Evolutionary conservation across 2,329 filamentous ascomycete species (phyloP), one percentile per base, ranked within the genome.

Genomic region (Intubia oerlemansii): DNA sequence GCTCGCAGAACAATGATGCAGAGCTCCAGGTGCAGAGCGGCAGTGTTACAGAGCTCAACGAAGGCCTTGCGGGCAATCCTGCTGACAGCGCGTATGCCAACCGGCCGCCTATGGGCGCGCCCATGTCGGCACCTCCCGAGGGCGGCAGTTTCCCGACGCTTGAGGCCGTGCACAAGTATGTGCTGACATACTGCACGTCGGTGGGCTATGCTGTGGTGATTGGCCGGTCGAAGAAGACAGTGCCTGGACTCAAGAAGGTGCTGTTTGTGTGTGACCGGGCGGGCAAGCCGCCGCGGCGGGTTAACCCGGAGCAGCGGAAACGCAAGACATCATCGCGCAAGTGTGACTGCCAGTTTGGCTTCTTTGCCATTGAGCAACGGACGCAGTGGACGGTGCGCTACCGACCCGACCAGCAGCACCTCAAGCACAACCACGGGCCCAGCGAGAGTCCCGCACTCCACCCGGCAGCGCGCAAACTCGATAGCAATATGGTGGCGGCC

Each of bases 131-230:
- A 3, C 68, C 68, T 4, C 67, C 67, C 2, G 64, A 72, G 40
- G 68, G 67, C 6, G 65, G 65, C 12, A 71, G 63, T 38, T 74
- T 66, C 37, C 58, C 66, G 3, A 72, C 66, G 3, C 52, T 74
- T 16, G 68, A 74, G 35, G 65, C 66, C 7, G 61, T 74, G 7
- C 68, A 73, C 41, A 65, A 69, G 42, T 63, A 62, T 17, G 67
- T 72, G 12, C 49, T 73, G 32, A 52, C 57, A n/a, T 72, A 73
- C 41, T 72, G 67, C 41, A 69, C 67, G 0, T 69, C 66, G 11
- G 67, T 73, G 24, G 68, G 68, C 26, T 74, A 73, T 44, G 68
- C 68, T 7, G 69, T 73, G 29, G 68, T 74, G 34, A 74, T 74
- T 43, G 68, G 68, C 2, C 55, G 68, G 20, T 73, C 68, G 0